Conservation (phyloP, 176 grass and related monocot species). For the Hyparrhenia diplandra region DNA sequence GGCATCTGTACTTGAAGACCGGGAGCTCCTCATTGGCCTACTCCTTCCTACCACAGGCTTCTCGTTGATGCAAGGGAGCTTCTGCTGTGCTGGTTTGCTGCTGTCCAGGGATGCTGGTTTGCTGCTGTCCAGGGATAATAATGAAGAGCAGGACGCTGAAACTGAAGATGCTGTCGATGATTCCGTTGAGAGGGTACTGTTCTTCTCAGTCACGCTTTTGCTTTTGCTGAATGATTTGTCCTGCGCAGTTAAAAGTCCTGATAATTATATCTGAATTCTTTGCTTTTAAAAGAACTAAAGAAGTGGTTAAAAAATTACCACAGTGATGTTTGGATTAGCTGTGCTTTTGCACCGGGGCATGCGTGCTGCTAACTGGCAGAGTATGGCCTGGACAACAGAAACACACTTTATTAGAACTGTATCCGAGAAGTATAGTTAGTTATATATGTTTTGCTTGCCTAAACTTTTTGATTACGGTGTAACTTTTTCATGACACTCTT, state of each 20-base stretch:
- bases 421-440: neutral
- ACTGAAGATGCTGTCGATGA: conserved; percentile 44
- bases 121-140: conserved; percentile 29
- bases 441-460: too few species aligned
- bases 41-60: conserved; percentile 35
- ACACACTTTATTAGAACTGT: neutral
- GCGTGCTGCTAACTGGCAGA: conserved; percentile 24
- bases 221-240: conserved; percentile 54
- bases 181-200: conserved; percentile 37
- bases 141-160: conserved; percentile 44
- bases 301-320: conserved; percentile 35
- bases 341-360: neutral
- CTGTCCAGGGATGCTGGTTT: conserved; percentile 25
- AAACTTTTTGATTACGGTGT: neutral
- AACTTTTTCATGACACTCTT: neutral
- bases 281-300: neutral
- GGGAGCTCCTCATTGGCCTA: conserved; percentile 15
- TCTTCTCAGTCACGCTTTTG: conserved; percentile 38
- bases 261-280: neutral
- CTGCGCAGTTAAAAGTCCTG: too few species aligned
- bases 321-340: conserved; percentile 25
- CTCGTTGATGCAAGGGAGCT: conserved; percentile 23
- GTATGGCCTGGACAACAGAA: conserved; percentile 27
- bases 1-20: neutral
- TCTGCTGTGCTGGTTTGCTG: conserved; percentile 28